These are phyloP conservation scores for Nelumbo lutea DNA, from an alignment of 164 flowering plant genomes.

Conservation along the genomic window DNA sequence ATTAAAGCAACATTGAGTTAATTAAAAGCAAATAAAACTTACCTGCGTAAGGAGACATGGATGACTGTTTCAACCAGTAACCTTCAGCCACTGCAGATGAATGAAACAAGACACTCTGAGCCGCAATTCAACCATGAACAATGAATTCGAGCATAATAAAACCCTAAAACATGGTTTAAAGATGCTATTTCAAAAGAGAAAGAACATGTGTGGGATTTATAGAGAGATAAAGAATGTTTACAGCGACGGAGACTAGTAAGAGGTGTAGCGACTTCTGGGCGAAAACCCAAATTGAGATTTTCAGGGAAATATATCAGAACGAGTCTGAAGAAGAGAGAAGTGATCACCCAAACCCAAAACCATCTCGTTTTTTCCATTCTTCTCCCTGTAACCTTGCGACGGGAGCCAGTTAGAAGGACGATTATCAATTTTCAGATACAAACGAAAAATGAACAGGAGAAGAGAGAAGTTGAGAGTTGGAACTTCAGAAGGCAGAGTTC, in stretches of 20 bases:
- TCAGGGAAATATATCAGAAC: slow-evolving; percentile 47
- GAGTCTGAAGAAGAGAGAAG: slow-evolving; percentile 41
- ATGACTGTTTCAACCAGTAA: slow-evolving; percentile 91
- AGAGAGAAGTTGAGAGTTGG: no score
- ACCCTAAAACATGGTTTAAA: neutral
- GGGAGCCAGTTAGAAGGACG: no score
- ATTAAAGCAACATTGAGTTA: neutral
- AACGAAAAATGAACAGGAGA: no score
- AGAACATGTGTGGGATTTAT: slow-evolving; percentile 7
- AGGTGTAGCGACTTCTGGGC: slow-evolving; percentile 95
- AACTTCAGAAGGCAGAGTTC: no score
- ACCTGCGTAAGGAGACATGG: slow-evolving; percentile 97
- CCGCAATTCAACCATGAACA: neutral
- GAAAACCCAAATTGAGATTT: slow-evolving; percentile 59
- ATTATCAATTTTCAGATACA: no score
- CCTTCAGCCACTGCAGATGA: slow-evolving; percentile 85
- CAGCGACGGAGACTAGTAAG: slow-evolving; percentile 95
- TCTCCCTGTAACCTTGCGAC: no score
- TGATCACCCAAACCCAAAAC: slow-evolving; percentile 36
- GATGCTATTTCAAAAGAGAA: neutral
- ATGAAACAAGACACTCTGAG: neutral
- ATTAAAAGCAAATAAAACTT: neutral
- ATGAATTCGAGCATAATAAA: neutral
- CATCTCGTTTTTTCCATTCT: slow-evolving; percentile 18
- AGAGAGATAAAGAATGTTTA: slow-evolving; percentile 26